Base-by-base conservation (phyloP, 1,139 yeast species). In the Pichia inconspicua region DNA sequence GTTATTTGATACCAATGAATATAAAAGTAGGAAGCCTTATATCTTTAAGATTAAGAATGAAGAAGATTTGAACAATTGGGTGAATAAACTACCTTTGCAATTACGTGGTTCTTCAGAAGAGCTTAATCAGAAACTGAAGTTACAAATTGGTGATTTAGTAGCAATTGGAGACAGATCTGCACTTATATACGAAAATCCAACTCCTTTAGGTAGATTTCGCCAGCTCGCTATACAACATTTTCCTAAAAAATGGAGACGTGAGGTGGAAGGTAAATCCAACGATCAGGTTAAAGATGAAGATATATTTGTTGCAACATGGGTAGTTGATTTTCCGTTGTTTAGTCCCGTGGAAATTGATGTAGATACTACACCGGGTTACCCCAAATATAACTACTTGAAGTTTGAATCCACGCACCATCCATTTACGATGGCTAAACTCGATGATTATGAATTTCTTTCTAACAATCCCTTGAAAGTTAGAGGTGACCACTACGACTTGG, bases 401-500 rank as follows among this genome's bases (percentile, higher is more conserved):
- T 73, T 72, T 46, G 80, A 77, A 45, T 78, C 97, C 0, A 90
- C 97, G 0, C 98, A 92, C 63, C 98, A 92, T 63, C 98, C 98
- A 7, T 92, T 92, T 66, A 92, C 98, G 0, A 92, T 92, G 97
- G 86, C 84, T 1, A 75, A 82, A 43, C 59, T 78, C 1, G 80
- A 76, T 25, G 96, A 89, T 60, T 84, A 84, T 58, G 77, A 76
- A 1, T 56, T 64, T 3, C 68, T 90, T 5, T 71, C 64, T 10
- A 54, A 70, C 0, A 70, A 72, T 30, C 96, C 96, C 2, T 66
- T 87, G 42, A 61, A 68, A 34, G 92, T 84, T 1, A 74, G 79
- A 44, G 98, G 97, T n/a, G 94, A 87, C 59, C 98, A 94, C 64
- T 92, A 89, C 63, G 99, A 92, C 63, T 68, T 92, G 31, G 98